Base-by-base conservation (phyloP, 1,139 yeast genomes). In the Meyerozyma sp. region DNA sequence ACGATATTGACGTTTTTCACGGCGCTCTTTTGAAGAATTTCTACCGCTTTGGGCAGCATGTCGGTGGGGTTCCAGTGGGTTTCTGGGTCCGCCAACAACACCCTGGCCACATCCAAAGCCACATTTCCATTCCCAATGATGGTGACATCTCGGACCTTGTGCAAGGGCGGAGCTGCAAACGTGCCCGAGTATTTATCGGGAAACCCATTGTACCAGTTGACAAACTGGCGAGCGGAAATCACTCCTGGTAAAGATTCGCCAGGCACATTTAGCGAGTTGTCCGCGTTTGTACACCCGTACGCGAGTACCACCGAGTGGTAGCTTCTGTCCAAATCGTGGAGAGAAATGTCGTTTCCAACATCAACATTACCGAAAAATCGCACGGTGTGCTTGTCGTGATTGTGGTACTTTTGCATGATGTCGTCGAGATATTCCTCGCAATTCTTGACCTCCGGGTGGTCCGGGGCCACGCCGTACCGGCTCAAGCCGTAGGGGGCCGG, bases 391-490 rank as follows among this genome's bases (percentile, higher is more conserved):
- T 43, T 52, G 3, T 40, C 42, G 21, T 16, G 42, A n/a, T 36
- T 38, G 38, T 23, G 46, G 36, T 45, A 56, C 27, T 55, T 68
- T 23, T 56, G 50, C 57, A 84, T 84, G 26, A 85, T 75, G 46
- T 82, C 81, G 6, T 75, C 75, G 58, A 94, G 82, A 44, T 90
- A 83, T 21, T 86, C 94, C 60, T 89, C 90, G 56, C 94, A 85
- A 49, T 82, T 82, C 61, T 93, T 93, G 32, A 93, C 98, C 57
- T 93, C 98, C 0, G 97, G 96, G 62, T 93, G 98, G 64, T 93
- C 99, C 1, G 99, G 99, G 0, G 98, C 98, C n/a, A 93, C 98
- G 1, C 99, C 99, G 58, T 80, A 91, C 37, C 99, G 66, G 40
- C 93, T 82, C 32, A 93, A 70, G 0, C 99, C 99, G 65, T 77